Base-by-base conservation (phyloP, 306 rosid species). In the Vigna angularis region DNA sequence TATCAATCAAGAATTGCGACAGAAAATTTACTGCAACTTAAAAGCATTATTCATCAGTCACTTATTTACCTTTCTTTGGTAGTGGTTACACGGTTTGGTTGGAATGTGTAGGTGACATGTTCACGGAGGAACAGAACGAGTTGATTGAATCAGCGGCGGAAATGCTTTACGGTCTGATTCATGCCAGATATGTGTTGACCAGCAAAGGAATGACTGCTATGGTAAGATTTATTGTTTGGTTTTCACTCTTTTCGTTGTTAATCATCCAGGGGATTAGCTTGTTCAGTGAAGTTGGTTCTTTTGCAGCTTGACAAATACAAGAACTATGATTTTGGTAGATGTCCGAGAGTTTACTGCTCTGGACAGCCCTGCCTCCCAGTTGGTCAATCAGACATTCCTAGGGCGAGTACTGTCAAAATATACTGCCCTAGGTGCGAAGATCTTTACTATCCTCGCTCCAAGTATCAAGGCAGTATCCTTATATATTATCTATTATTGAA, bases 381-480 rank as follows among this genome's bases (percentile, higher is more conserved):
- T 85, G 99, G 99, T 26, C 99, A 95, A 79, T 93, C 99, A 0
- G 99, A 95, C 79, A 87, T 95, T 91, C 91, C 98, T 61, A 90
- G 99, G 79, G 90, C 97, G 32, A 95, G 99, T 88, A 95, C 98
- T 14, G 97, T 95, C 80, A 95, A 95, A 76, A 95, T 95, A 74
- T 95, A 95, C 81, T 95, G 99, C 83, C 98, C 99, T 62, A 93
- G 93, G 80, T 95, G 99, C 58, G 99, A 95, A 85, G 99, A 95
- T 72, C 90, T 95, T 66, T 95, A 95, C 81, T 95, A 95, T 83
- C 99, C 99, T 10, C 96, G 99, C 66, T 91, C 99, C 72, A 95
- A 95, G 89, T 93, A 93, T 83, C 99, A 95, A 93, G 99, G 99
- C 90, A 95, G 99, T 95, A 95, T 95, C 99, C 99, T 95, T 93